phyloP scores from a whole-genome alignment of 768 basidiomycete species.

The Pleurotus eryngii region DNA sequence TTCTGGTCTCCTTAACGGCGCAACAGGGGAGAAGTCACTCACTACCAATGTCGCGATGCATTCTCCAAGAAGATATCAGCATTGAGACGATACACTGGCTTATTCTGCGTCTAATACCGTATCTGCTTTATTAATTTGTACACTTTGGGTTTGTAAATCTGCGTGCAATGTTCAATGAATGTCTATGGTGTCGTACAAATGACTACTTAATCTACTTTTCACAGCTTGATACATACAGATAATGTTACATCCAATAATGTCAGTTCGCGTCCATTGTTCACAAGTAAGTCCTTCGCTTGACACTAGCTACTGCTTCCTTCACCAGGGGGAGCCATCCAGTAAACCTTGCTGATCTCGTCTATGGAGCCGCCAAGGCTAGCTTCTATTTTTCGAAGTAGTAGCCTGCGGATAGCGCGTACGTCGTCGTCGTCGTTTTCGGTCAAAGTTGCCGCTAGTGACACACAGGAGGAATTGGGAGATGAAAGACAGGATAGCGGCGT shows the following conservation, averaged over 20 bases:
- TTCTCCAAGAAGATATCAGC: conserved; percentile 61
- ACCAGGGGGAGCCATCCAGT: conserved; percentile 61
- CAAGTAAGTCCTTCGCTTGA: conserved; percentile 47
- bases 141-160: neutral
- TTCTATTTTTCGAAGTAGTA: conserved; percentile 67
- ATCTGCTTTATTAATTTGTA: neutral
- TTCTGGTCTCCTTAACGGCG: neutral
- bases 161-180: neutral
- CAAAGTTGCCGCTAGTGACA: conserved; percentile 48
- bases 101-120: neutral
- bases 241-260: conserved; percentile 1
- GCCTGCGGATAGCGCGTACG: conserved; percentile 52
- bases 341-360: conserved; percentile 59
- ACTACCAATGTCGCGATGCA: conserved; percentile 90
- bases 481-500: conserved; percentile 38
- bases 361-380: conserved; percentile 51
- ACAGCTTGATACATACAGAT: conserved; percentile 5
- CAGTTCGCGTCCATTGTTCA: conserved; percentile 16
- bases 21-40: conserved; percentile 88
- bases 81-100: conserved; percentile 18
- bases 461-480: conserved; percentile 35
- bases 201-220: conserved; percentile 5
- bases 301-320: conserved; percentile 57
- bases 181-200: neutral
- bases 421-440: conserved; percentile 64